Percentiles rank a stretch among this genome's conserved stretches.
phyloP scores from a whole-genome alignment of 805 yeast species.

The Candida sphagnicola region DNA sequence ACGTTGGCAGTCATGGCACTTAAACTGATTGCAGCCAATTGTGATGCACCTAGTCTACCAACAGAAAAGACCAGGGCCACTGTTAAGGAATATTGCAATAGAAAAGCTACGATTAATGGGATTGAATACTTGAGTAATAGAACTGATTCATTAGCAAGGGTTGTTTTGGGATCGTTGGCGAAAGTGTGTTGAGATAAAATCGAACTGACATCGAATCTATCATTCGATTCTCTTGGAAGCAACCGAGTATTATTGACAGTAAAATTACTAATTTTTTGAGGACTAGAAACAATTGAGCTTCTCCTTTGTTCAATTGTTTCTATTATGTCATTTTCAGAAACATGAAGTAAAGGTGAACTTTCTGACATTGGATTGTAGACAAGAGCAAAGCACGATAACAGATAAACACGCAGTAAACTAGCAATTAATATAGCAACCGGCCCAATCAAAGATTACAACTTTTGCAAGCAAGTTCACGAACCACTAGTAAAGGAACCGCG shows the following conservation, averaged over 20 bases:
- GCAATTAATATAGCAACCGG: no score
- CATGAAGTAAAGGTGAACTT: slow-evolving; percentile 4
- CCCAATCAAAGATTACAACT: no score
- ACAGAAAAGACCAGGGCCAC: slow-evolving; percentile 77
- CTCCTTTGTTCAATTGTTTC: slow-evolving; percentile 37
- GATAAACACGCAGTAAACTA: no score
- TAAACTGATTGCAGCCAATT: slow-evolving; percentile 71
- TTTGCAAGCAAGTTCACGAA: no score
- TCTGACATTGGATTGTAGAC: slow-evolving; percentile 3
- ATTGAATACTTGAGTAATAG: slow-evolving; percentile 40
- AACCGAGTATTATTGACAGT: slow-evolving; percentile 1
- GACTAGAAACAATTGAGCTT: slow-evolving; percentile 33
- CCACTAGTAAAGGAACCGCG: no score
- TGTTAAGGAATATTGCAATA: slow-evolving; percentile 68
- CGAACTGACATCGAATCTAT: slow-evolving; percentile 13
- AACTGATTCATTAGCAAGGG: slow-evolving; percentile 32
- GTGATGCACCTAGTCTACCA: slow-evolving; percentile 67
- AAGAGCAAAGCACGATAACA: no score
- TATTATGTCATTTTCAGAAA: slow-evolving; percentile 34
- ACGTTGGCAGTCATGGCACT: slow-evolving; percentile 79
- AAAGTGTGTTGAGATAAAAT: slow-evolving; percentile 19
- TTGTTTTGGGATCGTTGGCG: slow-evolving; percentile 43
- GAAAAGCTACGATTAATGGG: slow-evolving; percentile 64
- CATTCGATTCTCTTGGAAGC: slow-evolving; percentile 9
- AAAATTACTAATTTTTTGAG: slow-evolving; percentile 11